Conservation (phyloP, 805 yeast genomes). For the Candida lessepsii region DNA sequence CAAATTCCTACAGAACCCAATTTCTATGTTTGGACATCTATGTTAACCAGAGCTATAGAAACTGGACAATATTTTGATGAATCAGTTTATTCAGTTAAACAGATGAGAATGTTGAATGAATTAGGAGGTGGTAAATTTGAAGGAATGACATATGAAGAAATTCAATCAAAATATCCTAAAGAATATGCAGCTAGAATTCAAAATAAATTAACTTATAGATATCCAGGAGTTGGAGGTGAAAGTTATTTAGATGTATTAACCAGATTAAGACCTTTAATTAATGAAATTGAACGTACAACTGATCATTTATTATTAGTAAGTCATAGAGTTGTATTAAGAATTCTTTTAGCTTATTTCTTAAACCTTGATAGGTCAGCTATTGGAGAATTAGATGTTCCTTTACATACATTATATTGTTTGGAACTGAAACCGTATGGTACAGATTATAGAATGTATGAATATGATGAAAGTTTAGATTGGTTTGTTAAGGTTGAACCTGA, state of each 20-base stretch:
- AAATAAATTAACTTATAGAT: slow-evolving; percentile 81
- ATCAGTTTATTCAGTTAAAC: slow-evolving; percentile 70
- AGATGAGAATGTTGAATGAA: slow-evolving; percentile 91
- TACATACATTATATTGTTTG: slow-evolving; percentile 84
- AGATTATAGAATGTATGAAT: slow-evolving; percentile 87
- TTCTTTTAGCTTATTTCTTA: slow-evolving; percentile 83
- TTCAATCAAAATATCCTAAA: slow-evolving; percentile 65
- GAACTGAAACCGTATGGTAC: slow-evolving; percentile 96
- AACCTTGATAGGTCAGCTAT: slow-evolving; percentile 77
- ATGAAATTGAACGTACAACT: slow-evolving; percentile 87
- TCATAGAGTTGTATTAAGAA: slow-evolving; percentile 89
- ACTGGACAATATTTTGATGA: slow-evolving; percentile 79
- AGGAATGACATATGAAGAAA: slow-evolving; percentile 89
- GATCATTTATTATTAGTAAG: slow-evolving; percentile 82
- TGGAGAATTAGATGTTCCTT: slow-evolving; percentile 88
- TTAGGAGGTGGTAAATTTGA: slow-evolving; percentile 91
- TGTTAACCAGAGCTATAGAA: slow-evolving; percentile 75
- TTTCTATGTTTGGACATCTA: slow-evolving; percentile 91
- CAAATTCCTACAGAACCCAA: slow-evolving; percentile 56
- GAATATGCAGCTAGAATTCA: slow-evolving; percentile 76
- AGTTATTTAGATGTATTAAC: slow-evolving; percentile 91
- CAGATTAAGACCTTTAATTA: slow-evolving; percentile 83
- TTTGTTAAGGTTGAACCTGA: slow-evolving; percentile 65
- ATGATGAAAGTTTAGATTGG: slow-evolving; percentile 74
- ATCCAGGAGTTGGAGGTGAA: slow-evolving; percentile 98